phyloP scores from a whole-genome alignment of 352 stramenopile genomes.

The Thalassiosira ordinaria region DNA sequence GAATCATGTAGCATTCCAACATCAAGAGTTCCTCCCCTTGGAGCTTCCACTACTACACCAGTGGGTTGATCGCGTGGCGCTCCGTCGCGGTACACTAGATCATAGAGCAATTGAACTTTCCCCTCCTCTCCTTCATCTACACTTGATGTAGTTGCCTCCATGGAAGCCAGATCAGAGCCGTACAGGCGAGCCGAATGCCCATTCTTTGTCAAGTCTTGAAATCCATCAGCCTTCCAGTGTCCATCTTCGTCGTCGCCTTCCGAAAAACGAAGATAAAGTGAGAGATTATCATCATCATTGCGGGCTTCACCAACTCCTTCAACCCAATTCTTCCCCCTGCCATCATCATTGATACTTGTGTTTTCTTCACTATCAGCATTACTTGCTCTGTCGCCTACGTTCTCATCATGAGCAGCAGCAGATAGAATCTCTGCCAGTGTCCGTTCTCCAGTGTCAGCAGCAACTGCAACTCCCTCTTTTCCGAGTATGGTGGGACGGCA shows the following conservation, averaged over 20 bases:
- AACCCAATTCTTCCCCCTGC: conserved; percentile 70
- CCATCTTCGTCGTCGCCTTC: conserved; percentile 82
- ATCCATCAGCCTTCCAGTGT: conserved; percentile 72
- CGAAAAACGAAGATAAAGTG: conserved; percentile 82
- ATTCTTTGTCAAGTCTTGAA: conserved; percentile 80
- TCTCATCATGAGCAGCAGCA: conserved; percentile 45
- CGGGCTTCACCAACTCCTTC: conserved; percentile 80
- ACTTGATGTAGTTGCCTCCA: conserved; percentile 79
- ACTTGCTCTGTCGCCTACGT: conserved; percentile 48
- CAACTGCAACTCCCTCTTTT: conserved; percentile 77
- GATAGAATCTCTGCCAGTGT: conserved; percentile 81
- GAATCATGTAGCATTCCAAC: conserved; percentile 79
- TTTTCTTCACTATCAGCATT: conserved; percentile 16
- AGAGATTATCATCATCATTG: conserved; percentile 85
- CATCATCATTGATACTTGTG: conserved; percentile 42
- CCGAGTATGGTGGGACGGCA: conserved; percentile 70
- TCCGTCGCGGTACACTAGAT: conserved; percentile 80
- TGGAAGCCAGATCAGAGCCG: conserved; percentile 41
- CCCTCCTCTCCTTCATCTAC: conserved; percentile 84
- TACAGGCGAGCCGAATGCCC: conserved; percentile 65
- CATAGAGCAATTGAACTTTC: conserved; percentile 83
- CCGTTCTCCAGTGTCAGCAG: conserved; percentile 72
- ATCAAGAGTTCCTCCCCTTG: conserved; percentile 77
- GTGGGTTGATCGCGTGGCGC: conserved; percentile 50
- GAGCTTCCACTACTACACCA: conserved; percentile 66